A percentile compares a stretch with the other conserved stretches of the same genome.
These are phyloP conservation scores for Symbiodinium pilosum DNA, from an alignment of 73 alveolate genomes.

Conservation along the genomic window DNA sequence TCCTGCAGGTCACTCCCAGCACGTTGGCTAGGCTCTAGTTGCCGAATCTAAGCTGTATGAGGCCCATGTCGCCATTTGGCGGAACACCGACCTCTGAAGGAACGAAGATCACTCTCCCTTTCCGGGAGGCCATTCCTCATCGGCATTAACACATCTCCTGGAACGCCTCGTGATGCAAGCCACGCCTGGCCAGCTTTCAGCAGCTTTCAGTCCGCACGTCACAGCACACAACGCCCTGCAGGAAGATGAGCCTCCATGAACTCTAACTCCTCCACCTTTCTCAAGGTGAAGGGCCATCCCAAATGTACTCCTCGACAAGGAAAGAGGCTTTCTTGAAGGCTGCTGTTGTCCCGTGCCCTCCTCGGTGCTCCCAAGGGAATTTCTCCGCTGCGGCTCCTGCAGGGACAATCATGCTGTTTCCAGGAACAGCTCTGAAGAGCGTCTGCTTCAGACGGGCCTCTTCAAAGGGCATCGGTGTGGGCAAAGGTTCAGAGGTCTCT, in stretches of 20 bases:
- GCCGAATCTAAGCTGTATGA: background rate
- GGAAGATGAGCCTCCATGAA: no score
- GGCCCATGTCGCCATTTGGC: background rate
- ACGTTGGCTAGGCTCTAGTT: background rate
- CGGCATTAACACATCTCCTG: no score
- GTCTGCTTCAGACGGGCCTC: background rate
- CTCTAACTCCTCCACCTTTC: no score
- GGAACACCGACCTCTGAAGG: background rate
- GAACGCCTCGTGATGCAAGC: no score
- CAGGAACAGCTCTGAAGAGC: no score
- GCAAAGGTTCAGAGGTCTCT: background rate
- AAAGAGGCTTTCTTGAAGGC: background rate
- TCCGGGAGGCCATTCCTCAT: no score
- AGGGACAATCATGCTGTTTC: background rate
- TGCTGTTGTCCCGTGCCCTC: background rate
- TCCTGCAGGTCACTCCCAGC: background rate
- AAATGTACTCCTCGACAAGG: slow-evolving; percentile 1
- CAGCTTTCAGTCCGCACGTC: no score
- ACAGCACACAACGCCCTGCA: no score
- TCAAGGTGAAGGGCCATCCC: slow-evolving; percentile 1
- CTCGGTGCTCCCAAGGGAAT: slow-evolving; percentile 7
- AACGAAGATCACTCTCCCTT: background rate
- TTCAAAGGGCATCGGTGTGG: background rate
- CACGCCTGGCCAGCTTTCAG: no score
- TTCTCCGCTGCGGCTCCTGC: background rate